Percentiles rank a stretch among this genome's conserved stretches.
These are phyloP conservation scores for Lentinula boryana DNA, from an alignment of 768 basidiomycete species.

Conservation along the genomic window DNA sequence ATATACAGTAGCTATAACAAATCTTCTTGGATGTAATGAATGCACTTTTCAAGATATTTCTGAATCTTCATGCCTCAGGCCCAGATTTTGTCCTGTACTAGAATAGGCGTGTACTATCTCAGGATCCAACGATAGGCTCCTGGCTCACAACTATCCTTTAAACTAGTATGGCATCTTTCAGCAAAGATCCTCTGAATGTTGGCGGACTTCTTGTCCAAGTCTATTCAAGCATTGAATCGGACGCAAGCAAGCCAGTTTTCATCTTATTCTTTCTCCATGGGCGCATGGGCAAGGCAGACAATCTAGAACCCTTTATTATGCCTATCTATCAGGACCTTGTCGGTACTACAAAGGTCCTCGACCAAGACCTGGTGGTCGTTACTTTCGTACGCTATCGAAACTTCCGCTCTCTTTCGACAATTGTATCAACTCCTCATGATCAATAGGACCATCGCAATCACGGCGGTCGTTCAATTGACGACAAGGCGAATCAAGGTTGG, in stretches of 20 bases:
- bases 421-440: background rate
- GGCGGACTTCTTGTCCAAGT: conserved; percentile 32
- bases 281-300: conserved; percentile 23
- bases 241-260: conserved; percentile 18
- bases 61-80: too few species aligned
- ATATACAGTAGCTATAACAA: background rate
- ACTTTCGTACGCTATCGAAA: conserved; percentile 27
- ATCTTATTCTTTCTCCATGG: conserved; percentile 41
- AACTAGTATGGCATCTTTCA: background rate
- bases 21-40: background rate
- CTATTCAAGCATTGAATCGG: conserved; percentile 14
- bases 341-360: conserved; percentile 4
- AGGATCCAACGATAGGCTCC: background rate
- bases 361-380: conserved; percentile 24
- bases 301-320: conserved; percentile 21
- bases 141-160: too few species aligned
- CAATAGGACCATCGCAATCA: conserved; percentile 43
- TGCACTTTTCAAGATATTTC: background rate
- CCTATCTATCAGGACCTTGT: conserved; percentile 17
- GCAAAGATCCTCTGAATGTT: conserved; percentile 22
- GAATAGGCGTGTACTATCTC: background rate
- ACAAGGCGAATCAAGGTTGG: conserved; percentile 32
- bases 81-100: too few species aligned
- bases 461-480: conserved; percentile 27
- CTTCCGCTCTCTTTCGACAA: background rate